phyloP scores from a whole-genome alignment of 208 protist species.

The Naegleria gruberi region DNA sequence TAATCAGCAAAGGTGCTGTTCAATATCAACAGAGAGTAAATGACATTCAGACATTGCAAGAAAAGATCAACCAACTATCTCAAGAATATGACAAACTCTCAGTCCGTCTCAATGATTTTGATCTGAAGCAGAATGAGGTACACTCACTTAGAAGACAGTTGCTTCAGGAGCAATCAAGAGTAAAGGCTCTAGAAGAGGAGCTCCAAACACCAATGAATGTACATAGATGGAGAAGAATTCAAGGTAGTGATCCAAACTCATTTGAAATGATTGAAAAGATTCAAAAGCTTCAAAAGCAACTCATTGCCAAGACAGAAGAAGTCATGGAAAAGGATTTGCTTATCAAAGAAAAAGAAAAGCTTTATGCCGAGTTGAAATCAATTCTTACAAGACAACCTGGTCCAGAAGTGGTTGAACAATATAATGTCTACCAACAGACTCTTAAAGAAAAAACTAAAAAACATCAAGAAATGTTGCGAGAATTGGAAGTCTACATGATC shows the following conservation, averaged over 20 bases:
- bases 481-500: not conserved
- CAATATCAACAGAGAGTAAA: conserved; percentile 73
- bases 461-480: not conserved
- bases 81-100: conserved; percentile 29
- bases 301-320: conserved; percentile 85
- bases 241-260: conserved; percentile 83
- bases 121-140: conserved; percentile 51
- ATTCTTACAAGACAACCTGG: conserved; percentile 81
- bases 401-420: conserved; percentile 60
- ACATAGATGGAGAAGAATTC: conserved; percentile 86
- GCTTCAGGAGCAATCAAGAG: conserved; percentile 61
- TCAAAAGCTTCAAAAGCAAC: conserved; percentile 81
- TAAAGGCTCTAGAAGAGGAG: conserved; percentile 82
- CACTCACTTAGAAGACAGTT: conserved; percentile 59
- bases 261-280: conserved; percentile 83
- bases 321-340: conserved; percentile 76
- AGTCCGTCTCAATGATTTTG: conserved; percentile 22
- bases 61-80: conserved; percentile 51
- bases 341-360: conserved; percentile 75
- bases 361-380: conserved; percentile 83
- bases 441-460: not conserved
- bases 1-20: conserved; percentile 79
- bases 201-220: conserved; percentile 90
- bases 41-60: conserved; percentile 42
- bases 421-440: not conserved